Evolutionary conservation across 139 green algal species (phyloP), one percentile per base, ranked within the genome.

Genomic region (Astrephomene gubernaculifera): DNA sequence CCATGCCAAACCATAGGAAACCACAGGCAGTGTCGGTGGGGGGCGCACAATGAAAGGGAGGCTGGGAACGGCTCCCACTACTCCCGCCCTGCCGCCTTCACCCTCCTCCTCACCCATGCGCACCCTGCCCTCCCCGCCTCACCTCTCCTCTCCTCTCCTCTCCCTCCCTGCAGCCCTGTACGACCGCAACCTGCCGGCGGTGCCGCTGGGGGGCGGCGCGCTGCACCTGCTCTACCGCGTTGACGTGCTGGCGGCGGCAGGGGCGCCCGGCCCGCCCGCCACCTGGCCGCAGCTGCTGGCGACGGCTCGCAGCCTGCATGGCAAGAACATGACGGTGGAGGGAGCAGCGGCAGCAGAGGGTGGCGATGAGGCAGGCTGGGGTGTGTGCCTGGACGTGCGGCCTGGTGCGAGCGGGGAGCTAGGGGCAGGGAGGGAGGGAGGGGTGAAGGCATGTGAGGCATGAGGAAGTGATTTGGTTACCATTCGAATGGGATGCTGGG

Each of bases 141-240:
- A n/a, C n/a, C n/a, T n/a, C 39, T 41, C 43, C 38, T 25, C 8
- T 24, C 22, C 24, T 19, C 69, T 41, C 9, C 17, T 10, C 12
- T n/a, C n/a, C 7, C n/a, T 9, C 2, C 36, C 33, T 33, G 45
- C 72, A 80, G 72, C 10, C n/a, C 10, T 68, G 2, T 82, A 82
- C 73, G 57, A 82, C 54, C 19, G 4, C 73, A 70, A 36, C 73
- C 27, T 33, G 35, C 54, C 39, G 36, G 53, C 73, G 17, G 73
- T 82, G 36, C 73, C 73, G 25, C 53, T 82, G 21, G 54, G 73
- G 53, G 54, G 53, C 73, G 33, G 53, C 53, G 36, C 53, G 5
- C 54, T 53, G 54, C 73, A 70, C 21, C 73, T 82, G 53, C 73
- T 82, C 33, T 82, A 70, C 73, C 73, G 73, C 38, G 10, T 4